Base-by-base conservation (phyloP, 2,329 filamentous ascomycete species). In the Pseudogymnoascus sp. region DNA sequence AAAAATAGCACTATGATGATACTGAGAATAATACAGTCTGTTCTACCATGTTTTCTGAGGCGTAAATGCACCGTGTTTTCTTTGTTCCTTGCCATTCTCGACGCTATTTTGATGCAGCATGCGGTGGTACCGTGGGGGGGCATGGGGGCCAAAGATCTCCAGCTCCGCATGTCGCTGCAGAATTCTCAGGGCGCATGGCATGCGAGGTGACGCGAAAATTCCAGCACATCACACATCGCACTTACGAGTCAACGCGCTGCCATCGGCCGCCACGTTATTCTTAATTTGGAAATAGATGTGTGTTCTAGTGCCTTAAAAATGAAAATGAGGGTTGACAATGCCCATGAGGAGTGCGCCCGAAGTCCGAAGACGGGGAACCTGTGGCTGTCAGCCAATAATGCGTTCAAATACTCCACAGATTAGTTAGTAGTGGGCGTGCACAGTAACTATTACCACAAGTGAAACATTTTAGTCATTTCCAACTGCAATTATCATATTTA, bases 171-270 rank as follows among this genome's bases (percentile, higher is more conserved):
- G 5, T 55, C 49, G 49, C 28, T 55, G 49, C 49, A 55, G 49
- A 55, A 55, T 55, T 55, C 49, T 55, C 49, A 55, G n/a, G 49
- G 49, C 49, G 49, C 49, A 55, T 55, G 28, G 49, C 49, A 55
- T 55, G 49, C 49, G 49, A 55, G 49, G 49, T 35, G 49, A 55
- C 49, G 49, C 28, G 49, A 55, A 55, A 55, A 55, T 55, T 55
- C 49, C 49, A 55, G 28, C 49, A 55, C 49, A 55, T 33, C 28
- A 55, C 49, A 55, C 49, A 35, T 55, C 28, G 18, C 28, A 33
- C 49, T 33, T 55, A 35, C 49, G 49, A 55, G 49, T 35, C 49
- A 55, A 55, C 49, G 28, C 28, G n/a, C 49, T 33, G 49, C 49
- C 49, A 11, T 35, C 28, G 28, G 2, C 28, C 5, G 16, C 35